Evolutionary conservation across 331 rosid genomes (phyloP).

Genomic region (Erythrophleum ivorense): DNA sequence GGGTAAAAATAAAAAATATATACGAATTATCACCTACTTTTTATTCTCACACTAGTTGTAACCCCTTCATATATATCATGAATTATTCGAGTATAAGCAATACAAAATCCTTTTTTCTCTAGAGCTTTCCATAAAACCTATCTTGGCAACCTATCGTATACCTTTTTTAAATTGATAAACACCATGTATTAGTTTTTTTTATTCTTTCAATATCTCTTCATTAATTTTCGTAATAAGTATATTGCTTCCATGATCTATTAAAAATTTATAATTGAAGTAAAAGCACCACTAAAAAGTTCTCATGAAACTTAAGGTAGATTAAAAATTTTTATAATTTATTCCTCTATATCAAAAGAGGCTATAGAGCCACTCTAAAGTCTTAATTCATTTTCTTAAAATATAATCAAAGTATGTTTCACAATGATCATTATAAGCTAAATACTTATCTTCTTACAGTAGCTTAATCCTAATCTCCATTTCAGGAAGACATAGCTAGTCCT

Average conservation of each 20-base stretch:
- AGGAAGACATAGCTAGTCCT: constrained; percentile 70
- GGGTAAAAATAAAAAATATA: too few species aligned
- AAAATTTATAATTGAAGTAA: constrained; percentile 25
- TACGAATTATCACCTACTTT: too few species aligned
- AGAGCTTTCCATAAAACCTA: too few species aligned
- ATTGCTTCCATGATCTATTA: background rate
- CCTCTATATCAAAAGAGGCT: background rate
- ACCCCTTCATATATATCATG: too few species aligned
- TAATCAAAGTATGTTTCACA: constrained; percentile 1
- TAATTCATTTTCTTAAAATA: background rate
- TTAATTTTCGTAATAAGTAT: too few species aligned
- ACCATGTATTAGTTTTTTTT: too few species aligned
- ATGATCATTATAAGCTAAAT: constrained; percentile 23
- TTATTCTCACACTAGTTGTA: too few species aligned
- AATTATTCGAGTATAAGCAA: too few species aligned
- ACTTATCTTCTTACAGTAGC: constrained; percentile 86
- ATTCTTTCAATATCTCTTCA: too few species aligned
- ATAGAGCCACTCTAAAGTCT: constrained; percentile 2
- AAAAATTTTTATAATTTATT: background rate
- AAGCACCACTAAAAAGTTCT: constrained; percentile 10
- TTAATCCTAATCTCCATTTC: constrained; percentile 81
- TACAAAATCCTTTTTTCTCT: too few species aligned
- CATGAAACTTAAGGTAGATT: background rate
- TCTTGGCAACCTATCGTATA: too few species aligned
- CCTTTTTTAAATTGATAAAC: too few species aligned